These are phyloP conservation scores for Licmophora abbreviata DNA, from an alignment of 108 stramenopile species.

Conservation along the genomic window DNA sequence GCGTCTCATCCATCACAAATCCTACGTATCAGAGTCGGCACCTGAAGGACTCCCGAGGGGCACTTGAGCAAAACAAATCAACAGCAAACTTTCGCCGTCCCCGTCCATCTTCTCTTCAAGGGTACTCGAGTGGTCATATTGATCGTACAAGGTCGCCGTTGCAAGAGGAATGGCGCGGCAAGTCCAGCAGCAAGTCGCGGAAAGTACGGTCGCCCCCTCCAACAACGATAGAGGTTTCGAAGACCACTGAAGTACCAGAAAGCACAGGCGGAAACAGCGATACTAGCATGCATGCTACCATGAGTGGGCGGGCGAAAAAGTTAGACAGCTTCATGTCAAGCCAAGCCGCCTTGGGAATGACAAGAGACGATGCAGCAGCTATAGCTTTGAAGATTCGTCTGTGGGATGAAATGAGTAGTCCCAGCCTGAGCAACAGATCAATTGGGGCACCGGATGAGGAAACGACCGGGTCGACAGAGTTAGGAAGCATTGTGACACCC, in stretches of 20 bases:
- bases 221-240: conserved; percentile 18
- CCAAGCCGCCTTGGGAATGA: conserved; percentile 2
- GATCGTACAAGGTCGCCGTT: neutral
- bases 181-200: neutral
- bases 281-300: no score
- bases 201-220: conserved; percentile 10
- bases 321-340: neutral
- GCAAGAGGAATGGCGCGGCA: neutral
- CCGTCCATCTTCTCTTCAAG: conserved; percentile 24
- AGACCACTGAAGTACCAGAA: no score
- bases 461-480: no score
- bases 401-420: conserved; percentile 38
- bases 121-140: conserved; percentile 7
- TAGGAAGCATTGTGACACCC: no score
- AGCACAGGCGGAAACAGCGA: no score
- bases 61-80: conserved; percentile 6
- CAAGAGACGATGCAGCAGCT: conserved; percentile 11
- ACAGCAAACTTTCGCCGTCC: conserved; percentile 21
- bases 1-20: conserved; percentile 71
- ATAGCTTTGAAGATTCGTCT: conserved; percentile 25
- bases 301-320: conserved; percentile 1
- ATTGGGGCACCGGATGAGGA: no score
- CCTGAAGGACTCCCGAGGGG: conserved; percentile 1
- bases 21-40: conserved; percentile 33
- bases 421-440: no score